These are phyloP conservation scores for Drosera capensis DNA, from an alignment of 148 eudicot genomes.

Conservation along the genomic window DNA sequence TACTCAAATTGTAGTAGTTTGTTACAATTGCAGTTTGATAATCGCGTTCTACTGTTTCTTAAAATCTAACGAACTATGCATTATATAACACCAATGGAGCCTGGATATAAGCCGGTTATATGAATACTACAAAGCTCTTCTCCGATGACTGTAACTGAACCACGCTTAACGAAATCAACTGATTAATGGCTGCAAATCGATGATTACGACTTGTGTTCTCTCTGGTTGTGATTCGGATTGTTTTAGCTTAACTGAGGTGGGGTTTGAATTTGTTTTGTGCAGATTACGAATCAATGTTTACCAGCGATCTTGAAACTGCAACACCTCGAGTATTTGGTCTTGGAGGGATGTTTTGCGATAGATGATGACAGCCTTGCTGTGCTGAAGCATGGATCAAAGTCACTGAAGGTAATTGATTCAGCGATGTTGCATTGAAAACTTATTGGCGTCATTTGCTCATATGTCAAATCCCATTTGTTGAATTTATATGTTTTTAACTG, in stretches of 20 bases:
- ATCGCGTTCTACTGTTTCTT: too few species aligned
- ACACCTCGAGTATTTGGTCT: constrained; percentile 55
- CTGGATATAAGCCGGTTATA: too few species aligned
- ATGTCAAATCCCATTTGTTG: neutral
- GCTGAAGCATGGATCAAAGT: constrained; percentile 55
- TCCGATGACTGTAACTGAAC: too few species aligned
- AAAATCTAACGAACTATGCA: too few species aligned
- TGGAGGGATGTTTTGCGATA: constrained; percentile 89
- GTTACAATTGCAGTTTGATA: too few species aligned
- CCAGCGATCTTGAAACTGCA: constrained; percentile 56
- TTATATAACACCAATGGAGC: too few species aligned
- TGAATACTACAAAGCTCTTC: too few species aligned
- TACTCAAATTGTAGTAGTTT: too few species aligned
- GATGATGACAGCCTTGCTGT: constrained; percentile 58
- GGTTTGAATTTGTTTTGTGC: constrained; percentile 7
- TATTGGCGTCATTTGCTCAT: neutral
- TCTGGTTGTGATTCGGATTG: too few species aligned
- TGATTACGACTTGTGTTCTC: too few species aligned
- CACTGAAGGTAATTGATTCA: constrained; percentile 45
- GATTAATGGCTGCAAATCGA: too few species aligned
- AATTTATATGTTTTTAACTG: neutral
- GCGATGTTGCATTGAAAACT: neutral
- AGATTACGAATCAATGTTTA: constrained; percentile 77
- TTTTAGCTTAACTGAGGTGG: neutral
- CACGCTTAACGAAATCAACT: too few species aligned